Evolutionary conservation across 2,329 filamentous ascomycete species (phyloP).

Genomic region (Colletotrichum salicis): DNA sequence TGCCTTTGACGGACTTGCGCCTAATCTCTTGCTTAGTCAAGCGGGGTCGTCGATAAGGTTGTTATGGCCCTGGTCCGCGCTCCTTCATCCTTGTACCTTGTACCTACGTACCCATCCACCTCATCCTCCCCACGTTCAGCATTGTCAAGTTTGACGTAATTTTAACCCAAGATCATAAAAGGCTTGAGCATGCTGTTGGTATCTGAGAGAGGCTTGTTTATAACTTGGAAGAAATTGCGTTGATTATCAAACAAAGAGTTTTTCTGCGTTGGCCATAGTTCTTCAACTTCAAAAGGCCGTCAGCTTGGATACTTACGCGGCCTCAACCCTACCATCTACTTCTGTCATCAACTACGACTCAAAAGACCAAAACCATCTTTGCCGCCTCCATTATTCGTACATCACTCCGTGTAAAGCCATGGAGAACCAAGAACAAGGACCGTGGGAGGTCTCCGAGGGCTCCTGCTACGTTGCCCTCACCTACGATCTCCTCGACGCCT

Average conservation of each 20-base stretch:
- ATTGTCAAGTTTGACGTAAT: background rate
- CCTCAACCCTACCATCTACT: background rate
- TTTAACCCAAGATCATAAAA: background rate
- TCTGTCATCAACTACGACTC: background rate
- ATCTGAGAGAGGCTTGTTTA: background rate
- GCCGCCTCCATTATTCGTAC: too few species aligned
- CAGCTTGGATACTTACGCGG: background rate
- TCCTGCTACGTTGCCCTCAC: slow-evolving; percentile 77
- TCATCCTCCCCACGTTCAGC: background rate
- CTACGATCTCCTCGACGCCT: slow-evolving; percentile 66
- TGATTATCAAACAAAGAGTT: background rate
- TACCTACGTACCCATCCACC: background rate
- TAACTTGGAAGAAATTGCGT: background rate
- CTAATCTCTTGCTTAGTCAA: slow-evolving; percentile 31
- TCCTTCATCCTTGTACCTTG: background rate
- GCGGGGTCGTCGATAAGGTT: slow-evolving; percentile 1
- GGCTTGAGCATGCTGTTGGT: background rate
- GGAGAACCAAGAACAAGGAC: slow-evolving; percentile 27
- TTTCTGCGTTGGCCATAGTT: background rate
- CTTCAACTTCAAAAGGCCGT: background rate
- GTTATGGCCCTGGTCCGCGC: background rate
- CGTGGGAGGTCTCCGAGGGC: slow-evolving; percentile 57
- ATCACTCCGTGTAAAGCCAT: background rate
- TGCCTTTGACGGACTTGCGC: background rate
- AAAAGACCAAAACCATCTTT: background rate